Conservation (phyloP, 345 rosid genomes). For the Bretschneidera sinensis region DNA sequence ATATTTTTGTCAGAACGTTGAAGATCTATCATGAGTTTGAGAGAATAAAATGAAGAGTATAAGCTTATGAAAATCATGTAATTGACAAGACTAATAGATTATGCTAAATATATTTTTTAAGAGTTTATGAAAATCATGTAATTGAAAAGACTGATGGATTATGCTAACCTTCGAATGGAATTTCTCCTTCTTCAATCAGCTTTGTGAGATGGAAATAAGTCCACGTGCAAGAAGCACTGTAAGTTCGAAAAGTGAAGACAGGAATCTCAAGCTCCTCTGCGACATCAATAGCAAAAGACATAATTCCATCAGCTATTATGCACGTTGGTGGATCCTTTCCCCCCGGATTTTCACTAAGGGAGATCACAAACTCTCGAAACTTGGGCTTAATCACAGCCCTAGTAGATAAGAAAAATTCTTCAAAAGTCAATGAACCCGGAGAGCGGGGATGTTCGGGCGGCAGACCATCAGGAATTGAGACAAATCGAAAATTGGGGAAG, state of each 20-base stretch:
- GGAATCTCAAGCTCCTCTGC: slow-evolving; percentile 21
- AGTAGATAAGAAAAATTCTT: not conserved
- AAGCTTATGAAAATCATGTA: too few relatives aligned
- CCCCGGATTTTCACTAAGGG: not conserved
- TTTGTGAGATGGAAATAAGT: slow-evolving; percentile 6
- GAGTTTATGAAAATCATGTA: too few relatives aligned
- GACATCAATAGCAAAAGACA: slow-evolving; percentile 19
- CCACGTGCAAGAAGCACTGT: slow-evolving; percentile 21
- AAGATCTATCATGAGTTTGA: too few relatives aligned
- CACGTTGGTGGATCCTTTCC: slow-evolving; percentile 11
- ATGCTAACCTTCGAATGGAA: slow-evolving; percentile 21
- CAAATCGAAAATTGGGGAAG: slow-evolving; percentile 15
- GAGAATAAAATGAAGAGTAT: too few relatives aligned
- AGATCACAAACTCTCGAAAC: slow-evolving; percentile 3
- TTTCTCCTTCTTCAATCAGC: slow-evolving; percentile 9
- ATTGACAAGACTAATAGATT: too few relatives aligned
- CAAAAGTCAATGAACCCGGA: too few relatives aligned
- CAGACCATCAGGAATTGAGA: slow-evolving; percentile 21
- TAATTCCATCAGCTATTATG: slow-evolving; percentile 23
- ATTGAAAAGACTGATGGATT: too few relatives aligned
- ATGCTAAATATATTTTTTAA: too few relatives aligned
- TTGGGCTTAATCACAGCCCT: not conserved
- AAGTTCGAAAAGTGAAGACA: slow-evolving; percentile 11
- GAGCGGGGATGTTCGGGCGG: slow-evolving; percentile 17
- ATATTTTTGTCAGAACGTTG: too few relatives aligned